Base-by-base conservation (phyloP, 805 yeast species). In the Candida michaelii region DNA sequence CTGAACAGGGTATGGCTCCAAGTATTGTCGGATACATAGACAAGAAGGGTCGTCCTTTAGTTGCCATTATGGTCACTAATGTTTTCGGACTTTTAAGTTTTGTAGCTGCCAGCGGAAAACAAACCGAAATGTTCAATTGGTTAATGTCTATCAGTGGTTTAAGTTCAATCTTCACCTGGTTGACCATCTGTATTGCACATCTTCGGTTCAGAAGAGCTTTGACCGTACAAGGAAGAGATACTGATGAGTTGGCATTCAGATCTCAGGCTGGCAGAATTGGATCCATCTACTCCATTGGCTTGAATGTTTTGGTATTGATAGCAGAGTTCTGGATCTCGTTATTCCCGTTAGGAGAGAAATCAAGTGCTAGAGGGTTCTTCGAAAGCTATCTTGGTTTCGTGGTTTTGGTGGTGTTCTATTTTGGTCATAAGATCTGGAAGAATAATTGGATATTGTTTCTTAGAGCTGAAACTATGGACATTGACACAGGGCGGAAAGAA, bases 41-140 rank as follows among this genome's bases (percentile, higher is more conserved):
- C 60, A 74, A 84, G 50, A 70, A 67, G 41, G 96, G 96, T 44
- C 76, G 95, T 56, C 96, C 96, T 13, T 59, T 85, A 41, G 78
- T 76, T 40, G 91, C 89, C 14, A 79, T 85, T 53, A 48, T 62
- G 5, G 66, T 73, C 25, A 71, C 83, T n/a, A 63, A 79, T 40
- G 51, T 65, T 11, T 66, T 81, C 57, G 87, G 85, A 29, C 63
- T 81, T 46, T 55, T 82, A 15, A 77, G 86, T 44, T 82, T 78
- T 62, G 66, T 74, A 39, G 72, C 72, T 18, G 74, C 73, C 3
- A 59, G 65, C 38, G 62, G 62, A 5, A 59, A 66, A 44, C 76
- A 79, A 58, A 58, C 50, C 5, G 66, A 59, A 18, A 59, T 68
- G 4, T 69, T 69, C 44, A 51, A 55, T 44, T 69, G 74, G 74